Evolutionary conservation across 78 protist genomes (phyloP).

Genomic region (Diacronema lutheri): DNA sequence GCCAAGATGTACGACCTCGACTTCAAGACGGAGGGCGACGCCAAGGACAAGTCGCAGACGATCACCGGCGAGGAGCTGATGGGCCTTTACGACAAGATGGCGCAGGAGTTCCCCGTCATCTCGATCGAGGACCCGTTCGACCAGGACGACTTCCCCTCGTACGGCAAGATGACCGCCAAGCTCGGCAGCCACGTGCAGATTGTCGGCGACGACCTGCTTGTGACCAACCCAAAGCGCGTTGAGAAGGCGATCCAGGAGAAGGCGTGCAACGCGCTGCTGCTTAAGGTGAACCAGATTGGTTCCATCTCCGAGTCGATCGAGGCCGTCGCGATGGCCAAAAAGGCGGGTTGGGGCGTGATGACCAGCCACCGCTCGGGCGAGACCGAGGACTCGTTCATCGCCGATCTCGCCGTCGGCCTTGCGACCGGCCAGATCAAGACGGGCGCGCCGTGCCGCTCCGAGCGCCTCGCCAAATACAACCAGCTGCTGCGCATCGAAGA

Average conservation of each 20-base stretch:
- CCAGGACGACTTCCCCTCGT: conserved; percentile 93
- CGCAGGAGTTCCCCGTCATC: conserved; percentile 34
- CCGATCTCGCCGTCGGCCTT: conserved; percentile 97
- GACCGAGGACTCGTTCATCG: conserved; percentile 77
- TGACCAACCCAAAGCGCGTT: conserved; percentile 96
- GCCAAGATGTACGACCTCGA: conserved; percentile 90
- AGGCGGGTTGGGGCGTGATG: conserved; percentile 94
- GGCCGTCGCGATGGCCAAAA: conserved; percentile 70
- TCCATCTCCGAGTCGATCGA: conserved; percentile 86
- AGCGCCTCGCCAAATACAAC: conserved; percentile 80
- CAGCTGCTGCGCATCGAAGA: conserved; percentile 95
- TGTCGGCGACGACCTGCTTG: conserved; percentile 98
- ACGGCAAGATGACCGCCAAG: background rate
- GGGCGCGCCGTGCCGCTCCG: conserved; percentile 98
- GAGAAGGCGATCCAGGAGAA: conserved; percentile 84
- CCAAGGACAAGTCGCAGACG: background rate
- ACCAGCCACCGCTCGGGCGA: conserved; percentile 98
- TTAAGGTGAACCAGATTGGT: conserved; percentile 98
- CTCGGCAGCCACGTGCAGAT: conserved; percentile 62
- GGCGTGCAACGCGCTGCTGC: conserved; percentile 94
- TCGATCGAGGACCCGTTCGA: conserved; percentile 99
- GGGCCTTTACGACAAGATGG: conserved; percentile 49
- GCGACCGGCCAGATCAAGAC: conserved; percentile 99
- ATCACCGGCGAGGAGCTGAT: conserved; percentile 40
- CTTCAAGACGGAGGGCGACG: conserved; percentile 78